These are phyloP conservation scores for Hyaloscypha variabilis DNA, from an alignment of 495 filamentous ascomycete genomes.

Conservation along the genomic window DNA sequence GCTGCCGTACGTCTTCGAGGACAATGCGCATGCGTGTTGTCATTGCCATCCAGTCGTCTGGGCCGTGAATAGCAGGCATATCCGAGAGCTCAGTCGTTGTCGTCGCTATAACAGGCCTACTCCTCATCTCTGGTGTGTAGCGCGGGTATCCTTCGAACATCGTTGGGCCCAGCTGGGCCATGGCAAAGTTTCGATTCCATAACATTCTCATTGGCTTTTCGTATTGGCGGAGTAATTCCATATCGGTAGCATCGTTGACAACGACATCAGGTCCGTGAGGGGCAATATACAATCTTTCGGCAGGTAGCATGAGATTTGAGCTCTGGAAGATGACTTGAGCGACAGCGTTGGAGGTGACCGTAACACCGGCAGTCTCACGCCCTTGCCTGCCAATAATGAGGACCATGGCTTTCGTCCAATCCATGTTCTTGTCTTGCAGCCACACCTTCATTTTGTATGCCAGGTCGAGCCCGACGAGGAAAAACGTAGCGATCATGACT, in stretches of 20 bases:
- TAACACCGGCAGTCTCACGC: neutral
- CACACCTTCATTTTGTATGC: neutral
- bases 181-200: neutral
- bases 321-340: neutral
- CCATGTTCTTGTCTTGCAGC: neutral
- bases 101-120: neutral
- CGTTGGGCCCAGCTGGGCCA: neutral
- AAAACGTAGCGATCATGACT: slow-evolving; percentile 2
- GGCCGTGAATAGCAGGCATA: neutral
- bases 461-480: neutral
- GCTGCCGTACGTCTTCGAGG: neutral
- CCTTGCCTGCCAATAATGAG: neutral
- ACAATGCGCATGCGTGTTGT: neutral
- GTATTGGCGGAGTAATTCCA: neutral
- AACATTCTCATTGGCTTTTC: neutral
- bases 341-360: neutral
- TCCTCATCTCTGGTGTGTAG: neutral
- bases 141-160: neutral
- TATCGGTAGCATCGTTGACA: neutral
- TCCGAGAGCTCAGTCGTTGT: neutral
- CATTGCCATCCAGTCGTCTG: neutral
- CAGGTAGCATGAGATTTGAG: neutral
- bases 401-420: neutral
- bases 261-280: neutral
- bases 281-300: neutral